Evolutionary conservation across 768 basidiomycete genomes (phyloP), one percentile per base, ranked within the genome.

Genomic region (Serendipita sp.): DNA sequence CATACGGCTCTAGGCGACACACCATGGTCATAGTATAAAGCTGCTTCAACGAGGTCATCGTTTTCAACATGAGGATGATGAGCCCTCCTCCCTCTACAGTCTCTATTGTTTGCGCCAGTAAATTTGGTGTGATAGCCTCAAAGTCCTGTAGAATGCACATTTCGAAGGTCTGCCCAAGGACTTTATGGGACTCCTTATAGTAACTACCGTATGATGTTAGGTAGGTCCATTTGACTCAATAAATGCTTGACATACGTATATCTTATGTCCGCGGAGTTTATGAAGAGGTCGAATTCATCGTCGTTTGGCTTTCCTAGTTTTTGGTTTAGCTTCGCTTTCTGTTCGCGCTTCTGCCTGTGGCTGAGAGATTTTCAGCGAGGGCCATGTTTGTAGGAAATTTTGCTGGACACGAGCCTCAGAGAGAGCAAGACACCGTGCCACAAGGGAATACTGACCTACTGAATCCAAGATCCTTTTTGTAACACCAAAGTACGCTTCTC

Each of bases 71-170:
- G 26, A 98, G 74, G 2, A 97, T 87, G 1, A 99, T 83, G 30
- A 91, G 70, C 0, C 90, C 90, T 26, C 96, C 96, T 14, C 96
- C 96, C 70, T 98, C 92, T 1, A 99, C 95, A 0, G 96, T 99
- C 75, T 99, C 96, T 60, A 98, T 91, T 14, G 96, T 97, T 64
- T 95, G 79, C 3, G 96, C 96, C 44, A 98, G 84, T 56, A 98
- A 75, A 74, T 99, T 99, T 16, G 96, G 96, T 1, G 96, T 99
- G 65, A 99, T 83, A 3, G 96, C 95, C 71, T 99, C 96, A 66
- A 98, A 99, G 69, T 98, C 96, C 74, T 98, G 96, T 56, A 99
- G 76, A 0, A 98, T 82, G 64, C 90, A 85, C 92, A 98, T 97
- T 44, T 95, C 95, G 72, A 88, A 98, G 0, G 96, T 99, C 70